Base-by-base conservation (phyloP, 768 basidiomycete species). In the Trametes cinnabarina region DNA sequence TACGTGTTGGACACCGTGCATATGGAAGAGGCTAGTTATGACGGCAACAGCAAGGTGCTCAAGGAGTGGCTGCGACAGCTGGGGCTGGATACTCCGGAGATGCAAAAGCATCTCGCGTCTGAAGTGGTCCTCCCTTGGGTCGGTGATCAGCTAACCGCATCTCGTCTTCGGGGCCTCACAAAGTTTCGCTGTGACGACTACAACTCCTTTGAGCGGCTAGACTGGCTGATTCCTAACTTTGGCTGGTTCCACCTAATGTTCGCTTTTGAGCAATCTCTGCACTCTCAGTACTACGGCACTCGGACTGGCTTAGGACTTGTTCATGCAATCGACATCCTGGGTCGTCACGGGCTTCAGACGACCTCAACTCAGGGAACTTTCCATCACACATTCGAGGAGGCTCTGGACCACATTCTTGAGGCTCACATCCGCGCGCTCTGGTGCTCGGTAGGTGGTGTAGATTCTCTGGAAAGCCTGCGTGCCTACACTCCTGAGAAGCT, bases 251-350 rank as follows among this genome's bases (percentile, higher is more conserved):
- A 81, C 51, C 59, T 74, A 4, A 19, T 37, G 20, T 50, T 51
- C 35, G 49, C 49, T 8, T 25, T 40, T 11, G 49, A 35, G 23
- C 39, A 51, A 14, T 51, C 76, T 0, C 47, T 80, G 0, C 73
- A 79, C 58, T 71, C 73, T 44, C 78, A 79, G 52, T 79, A 77
- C 58, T 63, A 72, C 3, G 74, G 73, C 0, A 75, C 73, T 0
- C 34, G 20, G 15, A 43, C 56, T 4, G 62, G 59, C 0, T n/a
- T 22, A 9, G 67, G 68, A 1, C 60, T 71, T 3, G 52, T 58
- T 34, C 63, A 66, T 23, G 65, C 61, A 3, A 60, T 68, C 28
- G 58, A 60, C 3, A 1, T 65, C 7, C 59, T 71, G 4, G 50
- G 66, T n/a, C 61, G 67, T 10, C 65, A 66, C 34, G 63, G 65